Base-by-base conservation (phyloP, 192 early-diverging fungal species). In the Dissophora ornata region DNA sequence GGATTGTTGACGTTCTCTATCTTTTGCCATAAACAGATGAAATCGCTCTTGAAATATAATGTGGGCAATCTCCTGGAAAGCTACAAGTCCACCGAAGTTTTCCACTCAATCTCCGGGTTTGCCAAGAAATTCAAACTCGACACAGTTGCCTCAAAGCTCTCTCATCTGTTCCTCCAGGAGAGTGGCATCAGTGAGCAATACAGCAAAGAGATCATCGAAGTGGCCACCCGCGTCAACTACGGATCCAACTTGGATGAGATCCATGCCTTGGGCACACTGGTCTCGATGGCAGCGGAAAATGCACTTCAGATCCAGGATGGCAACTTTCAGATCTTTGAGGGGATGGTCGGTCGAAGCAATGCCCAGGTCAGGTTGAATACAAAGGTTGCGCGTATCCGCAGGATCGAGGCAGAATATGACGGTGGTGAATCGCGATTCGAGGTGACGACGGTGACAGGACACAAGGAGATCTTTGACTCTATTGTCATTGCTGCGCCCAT, bases 161-260 rank as follows among this genome's bases (percentile, higher is more conserved):
- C 73, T 11, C 49, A 80, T 13, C 67, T 83, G 45, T 83, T 81
- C 55, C 67, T 71, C 6, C 42, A 78, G 11, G 32, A 61, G 15
- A 52, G 77, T 19, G 71, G 79, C 0, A 65, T 89, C 9, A 50
- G 65, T 42, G 48, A 59, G 5, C 41, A 26, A 1, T 91, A 87
- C 46, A 38, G 77, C 13, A 19, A 69, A 13, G 85, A 91, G 56
- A 71, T 90, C 22, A 67, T 91, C 0, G 86, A 91, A 47, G 79
- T 83, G 21, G 81, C 84, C 2, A 85, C 85, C 1, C 79, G 90
- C 7, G 90, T 87, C 33, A 91, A 91, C 67, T 91, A 91, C 59
- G 88, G 78, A 4, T 85, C 87, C 19, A 80, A 86, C 67, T 34
- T 90, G n/a, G 62, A 84, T 25, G 55, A 68, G n/a, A 77, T 89